These are phyloP conservation scores for Purpureocillium takamizusanense DNA, from an alignment of 2,329 filamentous ascomycete species.

Conservation along the genomic window DNA sequence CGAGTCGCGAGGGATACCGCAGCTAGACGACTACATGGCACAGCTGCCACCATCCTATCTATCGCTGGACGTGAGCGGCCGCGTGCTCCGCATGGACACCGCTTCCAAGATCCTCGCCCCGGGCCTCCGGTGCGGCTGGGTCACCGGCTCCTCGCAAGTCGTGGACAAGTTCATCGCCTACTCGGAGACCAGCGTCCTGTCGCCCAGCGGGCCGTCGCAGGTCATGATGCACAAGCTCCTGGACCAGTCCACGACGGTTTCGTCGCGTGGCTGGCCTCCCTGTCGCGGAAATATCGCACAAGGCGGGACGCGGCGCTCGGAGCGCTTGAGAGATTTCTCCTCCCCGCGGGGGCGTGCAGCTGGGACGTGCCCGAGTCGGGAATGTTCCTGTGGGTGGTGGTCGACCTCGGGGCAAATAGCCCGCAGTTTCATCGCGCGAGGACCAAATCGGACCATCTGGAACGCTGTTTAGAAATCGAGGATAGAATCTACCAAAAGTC, in stretches of 20 bases:
- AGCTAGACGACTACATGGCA: not conserved
- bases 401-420: constrained; percentile 40
- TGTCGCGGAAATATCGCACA: constrained; percentile 69
- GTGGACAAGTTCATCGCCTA: constrained; percentile 68
- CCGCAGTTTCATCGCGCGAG: too few relatives aligned
- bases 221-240: constrained; percentile 73
- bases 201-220: constrained; percentile 70
- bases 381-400: constrained; percentile 77
- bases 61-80: constrained; percentile 38
- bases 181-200: constrained; percentile 68
- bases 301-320: constrained; percentile 11
- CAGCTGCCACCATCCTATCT: constrained; percentile 18
- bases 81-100: constrained; percentile 75
- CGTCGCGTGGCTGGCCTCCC: constrained; percentile 69
- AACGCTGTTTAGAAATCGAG: too few relatives aligned
- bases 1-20: too few relatives aligned
- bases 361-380: constrained; percentile 70
- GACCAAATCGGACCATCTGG: too few relatives aligned
- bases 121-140: constrained; percentile 70
- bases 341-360: constrained; percentile 60
- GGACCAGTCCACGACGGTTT: constrained; percentile 82
- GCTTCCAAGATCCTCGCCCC: constrained; percentile 82
- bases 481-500: too few relatives aligned
- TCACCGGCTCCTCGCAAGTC: constrained; percentile 72
- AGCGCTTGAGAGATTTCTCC: constrained; percentile 18